Conservation (phyloP, 306 rosid genomes). For the Fagus crenata region DNA sequence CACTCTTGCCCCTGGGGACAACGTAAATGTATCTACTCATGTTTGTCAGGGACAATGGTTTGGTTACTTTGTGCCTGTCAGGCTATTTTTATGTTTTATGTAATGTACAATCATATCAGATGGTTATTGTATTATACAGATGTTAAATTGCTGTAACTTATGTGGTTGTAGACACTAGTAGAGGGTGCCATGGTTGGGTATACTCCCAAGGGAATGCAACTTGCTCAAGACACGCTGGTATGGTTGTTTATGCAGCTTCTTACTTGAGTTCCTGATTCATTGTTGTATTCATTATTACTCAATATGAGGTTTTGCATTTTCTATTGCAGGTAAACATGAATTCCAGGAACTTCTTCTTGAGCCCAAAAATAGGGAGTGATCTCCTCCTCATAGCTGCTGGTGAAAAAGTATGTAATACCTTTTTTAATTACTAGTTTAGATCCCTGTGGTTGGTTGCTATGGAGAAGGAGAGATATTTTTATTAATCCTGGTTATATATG, state of each 20-base stretch:
- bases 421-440: not conserved
- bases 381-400: slow-evolving; percentile 78
- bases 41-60: not conserved
- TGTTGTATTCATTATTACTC: slow-evolving; percentile 13
- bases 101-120: not conserved
- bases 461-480: slow-evolving; percentile 3
- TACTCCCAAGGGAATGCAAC: slow-evolving; percentile 86
- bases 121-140: slow-evolving; percentile 4
- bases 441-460: slow-evolving; percentile 17
- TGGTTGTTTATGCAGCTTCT: slow-evolving; percentile 25
- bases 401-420: slow-evolving; percentile 64
- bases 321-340: slow-evolving; percentile 59
- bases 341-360: slow-evolving; percentile 36
- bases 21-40: no score
- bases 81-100: slow-evolving; percentile 3
- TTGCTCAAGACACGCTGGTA: slow-evolving; percentile 83
- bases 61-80: not conserved
- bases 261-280: slow-evolving; percentile 14
- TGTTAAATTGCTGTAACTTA: slow-evolving; percentile 28
- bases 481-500: not conserved
- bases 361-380: slow-evolving; percentile 38
- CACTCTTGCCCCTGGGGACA: no score
- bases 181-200: slow-evolving; percentile 93
- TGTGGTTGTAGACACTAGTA: slow-evolving; percentile 63
- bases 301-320: slow-evolving; percentile 13